phyloP scores from a whole-genome alignment of 2,329 filamentous ascomycete species.

The Trichoderma simmonsii region DNA sequence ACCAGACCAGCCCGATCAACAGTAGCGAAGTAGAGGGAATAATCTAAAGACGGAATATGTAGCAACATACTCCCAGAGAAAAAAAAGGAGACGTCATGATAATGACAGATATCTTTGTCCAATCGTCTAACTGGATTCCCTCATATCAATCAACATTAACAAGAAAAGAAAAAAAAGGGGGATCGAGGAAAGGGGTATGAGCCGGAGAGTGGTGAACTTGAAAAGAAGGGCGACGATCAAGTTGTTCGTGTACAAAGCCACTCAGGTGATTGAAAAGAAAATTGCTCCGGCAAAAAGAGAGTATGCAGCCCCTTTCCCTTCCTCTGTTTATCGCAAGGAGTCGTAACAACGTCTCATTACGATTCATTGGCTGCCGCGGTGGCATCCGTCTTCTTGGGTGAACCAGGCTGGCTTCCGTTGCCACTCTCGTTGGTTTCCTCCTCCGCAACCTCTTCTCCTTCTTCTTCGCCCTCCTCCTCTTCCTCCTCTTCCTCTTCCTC shows the following conservation, averaged over 20 bases:
- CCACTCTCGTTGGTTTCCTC: slow-evolving; percentile 21
- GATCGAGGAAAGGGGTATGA: neutral
- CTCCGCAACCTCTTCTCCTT: slow-evolving; percentile 20
- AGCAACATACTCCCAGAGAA: neutral
- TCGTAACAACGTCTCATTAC: neutral
- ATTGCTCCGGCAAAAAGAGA: neutral
- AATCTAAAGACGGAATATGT: neutral
- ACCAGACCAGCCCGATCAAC: neutral
- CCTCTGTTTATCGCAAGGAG: neutral
- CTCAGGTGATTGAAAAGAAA: neutral
- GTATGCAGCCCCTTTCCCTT: neutral
- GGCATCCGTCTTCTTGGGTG: slow-evolving; percentile 1
- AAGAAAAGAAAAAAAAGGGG: neutral
- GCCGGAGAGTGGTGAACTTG: neutral
- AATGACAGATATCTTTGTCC: slow-evolving; percentile 11
- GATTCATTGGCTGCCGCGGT: neutral
- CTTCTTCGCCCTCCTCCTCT: slow-evolving; percentile 25
- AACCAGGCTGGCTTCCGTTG: slow-evolving; percentile 14
- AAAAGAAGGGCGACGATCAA: neutral
- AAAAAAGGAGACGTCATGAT: neutral
- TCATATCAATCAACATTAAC: slow-evolving; percentile 1
- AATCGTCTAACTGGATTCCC: slow-evolving; percentile 1
- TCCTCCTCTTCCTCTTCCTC: slow-evolving; percentile 27
- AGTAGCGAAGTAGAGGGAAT: neutral
- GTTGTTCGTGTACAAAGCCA: neutral